These are phyloP conservation scores for Ophiostoma himal-ulmi DNA, from an alignment of 2,329 filamentous ascomycete genomes.

Conservation along the genomic window DNA sequence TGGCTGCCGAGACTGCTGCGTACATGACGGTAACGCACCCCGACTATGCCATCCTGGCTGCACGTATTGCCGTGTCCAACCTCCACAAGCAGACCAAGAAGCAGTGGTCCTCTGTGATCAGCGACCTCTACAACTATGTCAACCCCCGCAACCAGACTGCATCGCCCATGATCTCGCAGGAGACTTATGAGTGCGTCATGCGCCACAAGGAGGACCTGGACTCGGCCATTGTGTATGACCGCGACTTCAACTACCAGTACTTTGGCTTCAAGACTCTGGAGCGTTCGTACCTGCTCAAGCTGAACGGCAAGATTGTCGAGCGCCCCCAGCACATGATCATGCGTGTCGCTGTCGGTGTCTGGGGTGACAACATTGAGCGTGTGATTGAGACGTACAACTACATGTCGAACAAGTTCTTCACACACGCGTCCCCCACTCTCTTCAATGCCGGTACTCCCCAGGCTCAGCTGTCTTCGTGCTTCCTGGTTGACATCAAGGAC, in stretches of 20 bases:
- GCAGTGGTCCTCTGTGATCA: slow-evolving; percentile 94
- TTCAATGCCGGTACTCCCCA: slow-evolving; percentile 97
- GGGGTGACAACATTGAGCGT: slow-evolving; percentile 89
- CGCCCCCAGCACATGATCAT: slow-evolving; percentile 99
- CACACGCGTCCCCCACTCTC: slow-evolving; percentile 92
- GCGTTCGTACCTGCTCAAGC: slow-evolving; percentile 92
- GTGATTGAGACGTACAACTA: slow-evolving; percentile 97
- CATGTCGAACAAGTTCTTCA: slow-evolving; percentile 99
- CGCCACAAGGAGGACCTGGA: slow-evolving; percentile 95
- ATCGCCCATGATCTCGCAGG: slow-evolving; percentile 91
- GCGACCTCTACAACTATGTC: slow-evolving; percentile 89
- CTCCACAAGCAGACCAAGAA: slow-evolving; percentile 99
- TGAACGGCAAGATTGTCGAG: slow-evolving; percentile 93
- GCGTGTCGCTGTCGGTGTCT: slow-evolving; percentile 96
- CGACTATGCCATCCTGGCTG: slow-evolving; percentile 96
- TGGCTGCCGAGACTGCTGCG: slow-evolving; percentile 95
- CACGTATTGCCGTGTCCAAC: slow-evolving; percentile 97
- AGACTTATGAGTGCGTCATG: slow-evolving; percentile 90
- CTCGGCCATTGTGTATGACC: slow-evolving; percentile 97
- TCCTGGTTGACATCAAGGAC: slow-evolving; percentile 98
- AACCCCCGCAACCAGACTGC: slow-evolving; percentile 82
- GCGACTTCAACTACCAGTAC: slow-evolving; percentile 99
- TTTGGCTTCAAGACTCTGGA: slow-evolving; percentile 99
- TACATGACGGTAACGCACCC: slow-evolving; percentile 99
- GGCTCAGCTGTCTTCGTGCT: slow-evolving; percentile 93